A percentile compares a stretch with the other conserved stretches of the same genome.
Conservation (phyloP, 2,329 filamentous ascomycete genomes). For the Aspergillus sp. region DNA sequence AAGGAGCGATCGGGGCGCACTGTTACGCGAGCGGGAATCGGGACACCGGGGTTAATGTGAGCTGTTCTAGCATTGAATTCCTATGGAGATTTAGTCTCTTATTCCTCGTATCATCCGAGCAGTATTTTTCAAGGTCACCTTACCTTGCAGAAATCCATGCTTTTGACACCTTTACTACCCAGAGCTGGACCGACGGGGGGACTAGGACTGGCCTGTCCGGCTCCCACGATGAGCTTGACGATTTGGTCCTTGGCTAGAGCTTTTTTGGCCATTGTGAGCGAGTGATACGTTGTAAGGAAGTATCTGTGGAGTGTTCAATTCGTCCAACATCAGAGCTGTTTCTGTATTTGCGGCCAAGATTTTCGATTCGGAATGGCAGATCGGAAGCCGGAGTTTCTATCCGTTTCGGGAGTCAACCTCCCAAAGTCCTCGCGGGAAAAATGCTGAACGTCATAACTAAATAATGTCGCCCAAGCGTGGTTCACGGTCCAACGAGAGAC, state of each 20-base stretch:
- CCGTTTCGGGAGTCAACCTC: conserved; percentile 3
- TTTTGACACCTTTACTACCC: conserved; percentile 97
- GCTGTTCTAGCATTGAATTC: conserved; percentile 96
- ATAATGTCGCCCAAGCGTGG: not conserved
- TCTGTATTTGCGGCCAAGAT: conserved; percentile 15
- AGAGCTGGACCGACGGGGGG: conserved; percentile 94
- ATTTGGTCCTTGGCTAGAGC: conserved; percentile 65
- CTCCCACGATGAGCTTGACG: conserved; percentile 96
- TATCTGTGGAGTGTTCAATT: not conserved
- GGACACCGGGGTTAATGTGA: conserved; percentile 77
- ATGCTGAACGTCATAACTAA: conserved; percentile 21
- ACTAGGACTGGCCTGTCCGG: conserved; percentile 90
- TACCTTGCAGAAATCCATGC: conserved; percentile 99
- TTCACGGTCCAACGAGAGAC: not conserved
- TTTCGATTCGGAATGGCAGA: conserved; percentile 16
- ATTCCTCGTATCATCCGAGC: not conserved
- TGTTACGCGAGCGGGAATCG: conserved; percentile 84
- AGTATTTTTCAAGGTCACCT: conserved; percentile 4
- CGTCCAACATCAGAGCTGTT: not conserved
- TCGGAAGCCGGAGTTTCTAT: conserved; percentile 20
- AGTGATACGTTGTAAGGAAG: not conserved
- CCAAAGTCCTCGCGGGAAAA: conserved; percentile 8
- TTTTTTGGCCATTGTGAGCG: conserved; percentile 51
- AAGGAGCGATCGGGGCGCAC: conserved; percentile 93
- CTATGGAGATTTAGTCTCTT: conserved; percentile 47